phyloP scores from a whole-genome alignment of 257 asterid species.

The Nicotiana knightiana region DNA sequence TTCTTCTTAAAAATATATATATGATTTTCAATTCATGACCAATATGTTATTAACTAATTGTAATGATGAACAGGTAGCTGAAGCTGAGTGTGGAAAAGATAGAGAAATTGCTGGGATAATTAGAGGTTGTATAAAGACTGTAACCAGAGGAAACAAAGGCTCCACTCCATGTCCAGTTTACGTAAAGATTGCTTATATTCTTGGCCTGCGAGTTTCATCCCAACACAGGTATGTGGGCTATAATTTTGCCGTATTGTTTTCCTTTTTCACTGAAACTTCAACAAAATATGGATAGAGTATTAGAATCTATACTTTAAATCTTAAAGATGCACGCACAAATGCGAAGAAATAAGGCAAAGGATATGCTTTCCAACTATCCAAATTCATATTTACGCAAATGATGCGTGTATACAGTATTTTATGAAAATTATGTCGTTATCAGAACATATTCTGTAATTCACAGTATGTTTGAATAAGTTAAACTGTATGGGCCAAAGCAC shows the following conservation, averaged over 20 bases:
- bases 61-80: conserved; percentile 41
- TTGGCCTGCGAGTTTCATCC: conserved; percentile 76
- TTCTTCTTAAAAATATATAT: no score
- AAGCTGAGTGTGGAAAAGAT: conserved; percentile 34
- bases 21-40: not conserved
- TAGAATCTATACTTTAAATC: not conserved
- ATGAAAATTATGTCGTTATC: not conserved
- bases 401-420: not conserved
- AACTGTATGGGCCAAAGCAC: not conserved
- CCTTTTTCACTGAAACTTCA: no score
- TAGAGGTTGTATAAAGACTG: conserved; percentile 65
- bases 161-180: conserved; percentile 28
- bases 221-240: conserved; percentile 45
- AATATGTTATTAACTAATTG: not conserved
- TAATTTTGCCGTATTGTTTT: not conserved
- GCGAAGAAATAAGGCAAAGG: not conserved
- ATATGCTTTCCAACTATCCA: conserved; percentile 8
- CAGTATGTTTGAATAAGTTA: not conserved
- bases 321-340: not conserved
- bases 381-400: not conserved
- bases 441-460: conserved; percentile 4
- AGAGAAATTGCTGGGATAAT: conserved; percentile 64
- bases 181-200: conserved; percentile 62
- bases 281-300: not conserved
- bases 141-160: conserved; percentile 40